Conservation (phyloP, 148 eudicot genomes). For the Persicaria maculosa region DNA sequence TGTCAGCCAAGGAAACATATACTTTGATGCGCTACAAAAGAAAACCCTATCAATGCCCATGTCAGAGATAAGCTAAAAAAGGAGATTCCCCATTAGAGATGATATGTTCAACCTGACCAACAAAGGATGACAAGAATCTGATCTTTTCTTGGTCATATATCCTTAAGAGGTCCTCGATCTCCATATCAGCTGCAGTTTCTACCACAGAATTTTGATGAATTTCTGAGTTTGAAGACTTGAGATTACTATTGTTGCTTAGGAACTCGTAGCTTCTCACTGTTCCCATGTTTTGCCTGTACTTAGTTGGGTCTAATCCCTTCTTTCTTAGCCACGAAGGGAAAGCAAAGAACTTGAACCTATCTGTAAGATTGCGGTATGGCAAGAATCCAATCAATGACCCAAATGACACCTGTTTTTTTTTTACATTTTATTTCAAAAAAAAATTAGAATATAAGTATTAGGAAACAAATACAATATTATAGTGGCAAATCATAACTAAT, state of each 20-base stretch:
- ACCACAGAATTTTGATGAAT: constrained; percentile 25
- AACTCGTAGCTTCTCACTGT: constrained; percentile 47
- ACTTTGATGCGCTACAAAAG: constrained; percentile 61
- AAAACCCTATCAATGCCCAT: constrained; percentile 3
- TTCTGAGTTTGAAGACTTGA: constrained; percentile 25
- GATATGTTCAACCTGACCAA: constrained; percentile 77
- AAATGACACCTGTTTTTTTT: constrained; percentile 61
- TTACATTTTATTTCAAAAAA: neutral
- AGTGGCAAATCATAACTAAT: constrained; percentile 2
- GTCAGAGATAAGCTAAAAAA: neutral
- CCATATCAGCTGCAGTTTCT: constrained; percentile 54
- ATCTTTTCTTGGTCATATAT: constrained; percentile 84
- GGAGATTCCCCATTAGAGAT: neutral
- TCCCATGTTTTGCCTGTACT: constrained; percentile 64
- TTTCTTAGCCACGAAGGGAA: constrained; percentile 93
- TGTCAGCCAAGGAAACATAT: constrained; percentile 60
- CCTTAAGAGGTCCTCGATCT: constrained; percentile 74
- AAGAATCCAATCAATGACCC: constrained; percentile 89
- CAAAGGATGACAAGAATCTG: constrained; percentile 67
- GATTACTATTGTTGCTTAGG: constrained; percentile 21
- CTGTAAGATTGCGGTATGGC: constrained; percentile 82
- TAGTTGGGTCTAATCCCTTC: constrained; percentile 74
- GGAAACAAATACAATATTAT: neutral
- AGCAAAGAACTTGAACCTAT: constrained; percentile 82
- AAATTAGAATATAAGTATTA: neutral